Base-by-base conservation (phyloP, 2,329 filamentous ascomycete species). In the Fusarium falciforme region DNA sequence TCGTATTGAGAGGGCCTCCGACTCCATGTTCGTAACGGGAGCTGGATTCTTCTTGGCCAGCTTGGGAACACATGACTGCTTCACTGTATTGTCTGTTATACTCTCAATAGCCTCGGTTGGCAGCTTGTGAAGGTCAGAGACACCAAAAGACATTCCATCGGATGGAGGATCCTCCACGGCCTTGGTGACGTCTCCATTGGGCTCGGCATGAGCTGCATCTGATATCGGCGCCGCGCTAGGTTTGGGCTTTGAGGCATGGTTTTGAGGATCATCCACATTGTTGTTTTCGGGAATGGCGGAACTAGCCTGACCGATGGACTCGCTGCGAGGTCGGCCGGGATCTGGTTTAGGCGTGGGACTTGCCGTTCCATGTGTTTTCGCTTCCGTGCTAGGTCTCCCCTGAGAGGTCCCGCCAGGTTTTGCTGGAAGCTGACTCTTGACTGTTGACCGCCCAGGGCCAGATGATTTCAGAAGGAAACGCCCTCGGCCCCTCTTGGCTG, bases 401-500 rank as follows among this genome's bases (percentile, higher is more conserved):
- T 17, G 52, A 25, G 60, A 38, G 17, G 38, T 6, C 40, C 52
- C 35, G 29, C 65, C 35, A 36, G 52, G 22, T 20, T 63, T 66
- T 61, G 54, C 59, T 22, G 22, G 25, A 25, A 22, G 17, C 7
- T 63, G 72, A 38, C 44, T 61, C 16, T 59, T 64, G 27, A 14
- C 44, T 22, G 64, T 29, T n/a, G 67, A 44, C 35, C 69, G 74
- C 12, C 38, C 49, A 59, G 59, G 74, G 10, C 42, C 49, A 40
- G 59, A 44, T 55, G 65, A 66, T 29, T 47, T 66, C 29, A 66
- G 44, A 14, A 68, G 20, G 8, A 70, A 62, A 33, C 61, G 66
- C 14, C 61, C 61, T 33, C 61, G 59, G 20, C 71, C 74, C 49
- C 70, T 75, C 31, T 60, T 78, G 10, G 74, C 76, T 16, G 71